Conservation (phyloP, 106 monocot genomes). For the Chionographis japonica region DNA sequence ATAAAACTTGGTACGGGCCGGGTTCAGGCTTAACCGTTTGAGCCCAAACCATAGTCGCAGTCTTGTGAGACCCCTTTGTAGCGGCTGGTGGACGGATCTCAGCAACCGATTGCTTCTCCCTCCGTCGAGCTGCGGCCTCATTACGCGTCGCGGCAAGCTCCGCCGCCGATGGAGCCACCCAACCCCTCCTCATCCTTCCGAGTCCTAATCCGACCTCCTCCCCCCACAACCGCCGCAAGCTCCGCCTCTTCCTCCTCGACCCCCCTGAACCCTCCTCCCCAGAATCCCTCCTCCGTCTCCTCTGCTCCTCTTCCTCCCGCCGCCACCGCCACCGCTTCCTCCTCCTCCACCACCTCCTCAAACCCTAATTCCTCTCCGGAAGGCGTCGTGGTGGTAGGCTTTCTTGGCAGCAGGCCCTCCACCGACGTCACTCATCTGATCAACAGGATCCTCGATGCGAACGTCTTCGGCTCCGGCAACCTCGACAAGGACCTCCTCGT, state of each 20-base stretch:
- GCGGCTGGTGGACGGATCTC: too few species aligned
- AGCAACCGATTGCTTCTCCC: too few species aligned
- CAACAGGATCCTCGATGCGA: slow-evolving; percentile 67
- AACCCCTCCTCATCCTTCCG: slow-evolving; percentile 12
- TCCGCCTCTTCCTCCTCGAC: neutral
- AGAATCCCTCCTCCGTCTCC: neutral
- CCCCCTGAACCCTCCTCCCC: neutral
- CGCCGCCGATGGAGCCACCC: slow-evolving; percentile 25
- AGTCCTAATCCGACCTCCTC: slow-evolving; percentile 27
- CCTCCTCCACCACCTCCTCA: slow-evolving; percentile 1
- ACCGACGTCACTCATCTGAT: slow-evolving; percentile 45
- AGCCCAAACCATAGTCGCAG: too few species aligned
- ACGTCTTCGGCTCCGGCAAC: slow-evolving; percentile 55
- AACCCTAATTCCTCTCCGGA: slow-evolving; percentile 5
- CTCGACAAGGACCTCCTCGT: slow-evolving; percentile 29
- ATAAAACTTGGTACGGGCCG: too few species aligned
- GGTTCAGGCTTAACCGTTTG: too few species aligned
- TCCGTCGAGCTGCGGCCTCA: too few species aligned
- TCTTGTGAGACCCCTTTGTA: too few species aligned
- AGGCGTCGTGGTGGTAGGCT: slow-evolving; percentile 84
- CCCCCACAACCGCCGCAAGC: neutral
- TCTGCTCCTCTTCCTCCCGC: neutral
- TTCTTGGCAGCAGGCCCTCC: slow-evolving; percentile 43
- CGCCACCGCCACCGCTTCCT: neutral
- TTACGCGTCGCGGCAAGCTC: too few species aligned